phyloP scores from a whole-genome alignment of 2,329 filamentous ascomycete species.

The Ustulina deusta region DNA sequence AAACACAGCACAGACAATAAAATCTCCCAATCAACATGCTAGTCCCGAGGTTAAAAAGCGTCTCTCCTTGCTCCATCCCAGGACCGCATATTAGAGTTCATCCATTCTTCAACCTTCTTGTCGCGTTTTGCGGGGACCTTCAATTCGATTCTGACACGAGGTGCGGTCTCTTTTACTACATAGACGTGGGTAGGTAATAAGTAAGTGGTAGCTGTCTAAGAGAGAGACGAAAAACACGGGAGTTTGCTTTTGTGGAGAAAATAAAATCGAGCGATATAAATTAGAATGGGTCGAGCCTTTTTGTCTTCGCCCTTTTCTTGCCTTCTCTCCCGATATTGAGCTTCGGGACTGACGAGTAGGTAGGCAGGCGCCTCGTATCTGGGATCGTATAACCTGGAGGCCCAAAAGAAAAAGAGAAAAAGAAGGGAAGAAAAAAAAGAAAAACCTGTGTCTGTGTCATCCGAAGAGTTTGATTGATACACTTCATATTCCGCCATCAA shows the following conservation, averaged over 20 bases:
- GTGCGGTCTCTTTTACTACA: not conserved
- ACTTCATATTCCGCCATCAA: not conserved
- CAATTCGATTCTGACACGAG: not conserved
- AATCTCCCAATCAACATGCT: not conserved
- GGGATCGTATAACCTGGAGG: not conserved
- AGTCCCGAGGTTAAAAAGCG: constrained; percentile 1
- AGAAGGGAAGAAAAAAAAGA: too few species aligned
- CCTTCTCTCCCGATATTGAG: not conserved
- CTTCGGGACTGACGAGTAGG: not conserved
- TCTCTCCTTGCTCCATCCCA: not conserved
- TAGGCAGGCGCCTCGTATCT: not conserved
- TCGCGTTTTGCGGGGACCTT: not conserved
- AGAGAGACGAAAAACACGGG: not conserved
- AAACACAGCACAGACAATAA: not conserved
- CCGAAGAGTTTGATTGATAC: too few species aligned
- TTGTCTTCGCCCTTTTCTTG: not conserved
- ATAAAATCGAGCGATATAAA: not conserved
- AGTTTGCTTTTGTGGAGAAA: not conserved
- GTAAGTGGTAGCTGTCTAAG: not conserved
- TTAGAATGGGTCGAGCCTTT: not conserved
- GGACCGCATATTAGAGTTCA: not conserved
- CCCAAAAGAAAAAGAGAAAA: not conserved
- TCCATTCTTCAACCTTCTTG: constrained; percentile 4
- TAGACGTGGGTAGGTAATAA: not conserved
- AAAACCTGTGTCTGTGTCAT: too few species aligned